Evolutionary conservation across 495 filamentous ascomycete species (phyloP).

Genomic region (Aspergillus bertholletiae): DNA sequence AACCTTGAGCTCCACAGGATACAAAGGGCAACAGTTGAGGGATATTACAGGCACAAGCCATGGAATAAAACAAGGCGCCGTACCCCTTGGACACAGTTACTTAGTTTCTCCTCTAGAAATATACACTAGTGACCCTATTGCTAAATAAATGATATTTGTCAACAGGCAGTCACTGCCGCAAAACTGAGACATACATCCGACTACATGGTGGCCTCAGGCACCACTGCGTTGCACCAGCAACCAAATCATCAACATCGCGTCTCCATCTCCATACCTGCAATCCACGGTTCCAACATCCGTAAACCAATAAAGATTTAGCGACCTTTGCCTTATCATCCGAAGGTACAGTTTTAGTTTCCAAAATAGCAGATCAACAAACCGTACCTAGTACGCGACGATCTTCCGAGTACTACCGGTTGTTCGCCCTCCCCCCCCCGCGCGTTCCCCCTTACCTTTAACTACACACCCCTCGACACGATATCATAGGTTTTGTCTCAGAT

Average conservation of each 20-base stretch:
- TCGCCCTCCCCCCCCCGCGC: too few species aligned
- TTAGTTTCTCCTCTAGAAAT: too few species aligned
- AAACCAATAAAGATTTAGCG: constrained; percentile 1
- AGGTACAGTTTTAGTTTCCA: not conserved
- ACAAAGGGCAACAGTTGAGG: too few species aligned
- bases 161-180: not conserved
- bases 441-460: constrained; percentile 7
- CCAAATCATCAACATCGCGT: constrained; percentile 21
- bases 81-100: too few species aligned
- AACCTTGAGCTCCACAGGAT: too few species aligned
- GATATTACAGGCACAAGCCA: too few species aligned
- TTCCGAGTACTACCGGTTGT: not conserved
- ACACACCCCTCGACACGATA: constrained; percentile 6
- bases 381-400: not conserved
- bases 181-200: not conserved
- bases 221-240: constrained; percentile 17
- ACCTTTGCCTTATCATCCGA: constrained; percentile 1
- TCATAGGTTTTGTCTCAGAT: not conserved
- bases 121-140: too few species aligned
- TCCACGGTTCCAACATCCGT: not conserved
- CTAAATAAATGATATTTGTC: too few species aligned
- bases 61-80: too few species aligned
- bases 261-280: constrained; percentile 14
- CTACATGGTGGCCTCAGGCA: constrained; percentile 5
- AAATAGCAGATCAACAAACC: not conserved